phyloP scores from a whole-genome alignment of 2,329 filamentous ascomycete genomes.

The Xylaria arbuscula region DNA sequence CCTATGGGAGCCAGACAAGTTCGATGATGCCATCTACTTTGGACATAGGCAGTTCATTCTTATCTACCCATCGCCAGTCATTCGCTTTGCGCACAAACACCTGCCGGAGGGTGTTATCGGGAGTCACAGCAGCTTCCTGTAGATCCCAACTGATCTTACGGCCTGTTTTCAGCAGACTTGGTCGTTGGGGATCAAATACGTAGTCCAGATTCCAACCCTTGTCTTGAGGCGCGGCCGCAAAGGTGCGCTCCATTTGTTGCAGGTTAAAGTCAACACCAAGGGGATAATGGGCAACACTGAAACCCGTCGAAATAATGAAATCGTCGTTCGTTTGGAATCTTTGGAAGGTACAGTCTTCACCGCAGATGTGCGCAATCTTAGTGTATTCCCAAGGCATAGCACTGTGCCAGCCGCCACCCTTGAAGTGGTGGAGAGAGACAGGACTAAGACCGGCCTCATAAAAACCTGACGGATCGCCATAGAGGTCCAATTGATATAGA shows the following conservation, averaged over 20 bases:
- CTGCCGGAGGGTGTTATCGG: slow-evolving; percentile 64
- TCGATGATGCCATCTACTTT: slow-evolving; percentile 66
- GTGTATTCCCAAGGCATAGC: slow-evolving; percentile 66
- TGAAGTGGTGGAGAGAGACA: slow-evolving; percentile 72
- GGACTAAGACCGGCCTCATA: slow-evolving; percentile 71
- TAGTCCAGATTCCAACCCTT: slow-evolving; percentile 64
- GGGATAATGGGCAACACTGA: slow-evolving; percentile 68
- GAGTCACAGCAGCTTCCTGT: slow-evolving; percentile 59
- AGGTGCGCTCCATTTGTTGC: slow-evolving; percentile 64
- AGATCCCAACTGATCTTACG: slow-evolving; percentile 66
- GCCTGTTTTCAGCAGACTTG: slow-evolving; percentile 60
- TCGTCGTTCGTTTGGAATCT: slow-evolving; percentile 66
- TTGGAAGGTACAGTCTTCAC: slow-evolving; percentile 69
- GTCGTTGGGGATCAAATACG: slow-evolving; percentile 62
- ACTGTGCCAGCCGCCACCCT: slow-evolving; percentile 67
- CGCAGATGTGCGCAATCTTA: slow-evolving; percentile 68
- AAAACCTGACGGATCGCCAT: slow-evolving; percentile 70
- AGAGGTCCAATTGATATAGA: slow-evolving; percentile 71
- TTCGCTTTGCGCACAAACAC: slow-evolving; percentile 64
- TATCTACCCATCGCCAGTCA: slow-evolving; percentile 64
- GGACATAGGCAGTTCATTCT: slow-evolving; percentile 61
- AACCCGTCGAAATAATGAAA: slow-evolving; percentile 69
- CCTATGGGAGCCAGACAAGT: slow-evolving; percentile 64
- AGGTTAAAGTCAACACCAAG: slow-evolving; percentile 61
- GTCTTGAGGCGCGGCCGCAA: slow-evolving; percentile 60